Evolutionary conservation across 257 asterid species (phyloP), one percentile per base, ranked within the genome.

Genomic region (Salvia hispanica): DNA sequence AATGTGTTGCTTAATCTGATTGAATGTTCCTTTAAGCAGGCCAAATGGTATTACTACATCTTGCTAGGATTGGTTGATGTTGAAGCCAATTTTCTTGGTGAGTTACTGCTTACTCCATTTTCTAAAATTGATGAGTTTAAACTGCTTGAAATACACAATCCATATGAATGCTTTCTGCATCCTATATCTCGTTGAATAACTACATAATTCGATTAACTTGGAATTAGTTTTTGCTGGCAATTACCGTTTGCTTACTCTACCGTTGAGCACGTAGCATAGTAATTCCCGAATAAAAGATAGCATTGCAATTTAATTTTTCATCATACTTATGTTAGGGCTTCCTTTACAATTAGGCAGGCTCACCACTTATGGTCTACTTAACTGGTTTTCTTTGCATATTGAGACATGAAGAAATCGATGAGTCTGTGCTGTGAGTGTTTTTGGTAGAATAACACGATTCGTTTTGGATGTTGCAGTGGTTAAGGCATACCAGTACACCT

Each of bases 31-130:
- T 53, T 40, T 61, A 59, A 70, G 71, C 95, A 92, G 98, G 89
- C 90, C 48, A 88, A 88, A 78, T 93, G 99, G 97, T 90, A 88
- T 77, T 93, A 86, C 78, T 93, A 93, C 53, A 56, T 85, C 66
- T 75, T 90, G 74, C 91, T 93, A 56, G 99, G 89, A 75, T 53
- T 91, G 68, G 86, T 93, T 73, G 99, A 93, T 28, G 99, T 93
- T 64, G 99, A 93, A 86, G 99, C 86, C 81, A 93, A 93, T 66
- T 93, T 83, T 82, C 96, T 93, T 10, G 99, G 99, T 92, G 74
- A 79, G 86, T 77, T 58, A 53, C 73, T 54, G 6, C 62, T 5
- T 13, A 7, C 18, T 10, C 62, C 21, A 28, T 45, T 50, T 50
- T 21, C 37, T 70, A 18, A 58, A 57, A 34, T 70, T n/a, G 55